Conservation (phyloP, 1,139 yeast genomes). For the Geotrichum reessii region DNA sequence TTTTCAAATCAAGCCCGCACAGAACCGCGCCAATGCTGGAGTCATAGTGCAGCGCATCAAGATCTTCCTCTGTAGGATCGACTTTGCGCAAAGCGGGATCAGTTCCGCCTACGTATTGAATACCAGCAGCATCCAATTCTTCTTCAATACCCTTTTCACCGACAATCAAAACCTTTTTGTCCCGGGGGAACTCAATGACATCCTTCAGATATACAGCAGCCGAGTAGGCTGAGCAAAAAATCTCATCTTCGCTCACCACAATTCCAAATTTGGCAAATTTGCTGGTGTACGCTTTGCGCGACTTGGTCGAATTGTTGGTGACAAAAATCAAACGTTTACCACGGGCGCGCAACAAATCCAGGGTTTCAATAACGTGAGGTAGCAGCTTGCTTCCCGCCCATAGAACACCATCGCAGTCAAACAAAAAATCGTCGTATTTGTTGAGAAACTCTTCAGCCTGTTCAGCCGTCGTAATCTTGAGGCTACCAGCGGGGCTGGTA, state of each 20-base stretch:
- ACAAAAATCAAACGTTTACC: constrained; percentile 77
- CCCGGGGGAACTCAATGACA: constrained; percentile 63
- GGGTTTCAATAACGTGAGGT: constrained; percentile 66
- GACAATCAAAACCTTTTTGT: constrained; percentile 76
- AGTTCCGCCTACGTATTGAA: constrained; percentile 67
- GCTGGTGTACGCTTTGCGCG: constrained; percentile 65
- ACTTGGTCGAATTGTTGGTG: constrained; percentile 91
- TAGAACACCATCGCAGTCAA: constrained; percentile 90
- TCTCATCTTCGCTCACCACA: constrained; percentile 57
- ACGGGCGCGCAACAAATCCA: constrained; percentile 47
- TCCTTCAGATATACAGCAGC: constrained; percentile 80
- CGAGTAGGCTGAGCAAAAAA: constrained; percentile 89
- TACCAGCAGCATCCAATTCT: constrained; percentile 65
- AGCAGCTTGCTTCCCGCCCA: constrained; percentile 77
- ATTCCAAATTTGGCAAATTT: constrained; percentile 78
- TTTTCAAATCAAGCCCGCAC: constrained; percentile 71
- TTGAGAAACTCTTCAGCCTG: constrained; percentile 52
- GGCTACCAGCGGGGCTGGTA: constrained; percentile 29
- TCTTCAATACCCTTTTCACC: constrained; percentile 80
- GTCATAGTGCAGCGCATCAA: constrained; percentile 46
- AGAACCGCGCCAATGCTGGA: constrained; percentile 78
- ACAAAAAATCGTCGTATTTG: constrained; percentile 71
- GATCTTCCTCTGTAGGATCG: constrained; percentile 32
- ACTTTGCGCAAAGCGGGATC: constrained; percentile 37
- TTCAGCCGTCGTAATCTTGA: constrained; percentile 44